Base-by-base conservation (phyloP, 2,329 filamentous ascomycete genomes). In the Colletotrichum tofieldiae region DNA sequence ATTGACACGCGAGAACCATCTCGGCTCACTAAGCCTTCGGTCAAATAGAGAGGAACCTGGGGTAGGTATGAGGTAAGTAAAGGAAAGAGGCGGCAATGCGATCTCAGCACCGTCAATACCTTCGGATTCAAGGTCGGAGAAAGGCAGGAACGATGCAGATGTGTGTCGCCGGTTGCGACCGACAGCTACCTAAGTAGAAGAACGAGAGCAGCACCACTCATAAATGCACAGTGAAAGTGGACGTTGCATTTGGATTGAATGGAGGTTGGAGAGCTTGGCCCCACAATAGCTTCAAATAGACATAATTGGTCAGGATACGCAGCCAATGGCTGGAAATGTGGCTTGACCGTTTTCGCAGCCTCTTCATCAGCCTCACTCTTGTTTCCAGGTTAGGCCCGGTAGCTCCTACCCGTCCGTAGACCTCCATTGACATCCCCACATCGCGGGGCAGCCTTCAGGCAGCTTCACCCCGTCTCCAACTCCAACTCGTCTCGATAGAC, bases 381-480 rank as follows among this genome's bases (percentile, higher is more conserved):
- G 39, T 55, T 39, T 55, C 55, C 26, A 51, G 16, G 45, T 23
- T 45, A 52, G 52, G 47, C n/a, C 29, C 14, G 45, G 56, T 54
- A 64, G 58, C 54, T 63, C 65, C 70, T 41, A 35, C 29, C 14
- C 20, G 1, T 16, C 20, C 39, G 37, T 64, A 20, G 32, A 29
- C 37, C 37, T 43, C 47, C 62, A 65, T 52, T 52, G 47, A n/a
- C 29, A 35, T 63, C 66, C 60, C 66, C 66, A 72, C 70, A 72
- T 71, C 67, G 71, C 67, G 71, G 71, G 71, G 71, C 71, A 71
- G 35, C 37, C 52, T 39, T 43, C 35, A 72, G 47, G 52, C 60
- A 65, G 65, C 60, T 67, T 45, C 56, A 71, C 52, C 32, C 63
- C 11, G 8, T 32, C 29, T 37, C 9, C 56, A 29, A 60, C 55